phyloP scores from a whole-genome alignment of 176 grass and related monocot genomes.

The Otatea glauca region DNA sequence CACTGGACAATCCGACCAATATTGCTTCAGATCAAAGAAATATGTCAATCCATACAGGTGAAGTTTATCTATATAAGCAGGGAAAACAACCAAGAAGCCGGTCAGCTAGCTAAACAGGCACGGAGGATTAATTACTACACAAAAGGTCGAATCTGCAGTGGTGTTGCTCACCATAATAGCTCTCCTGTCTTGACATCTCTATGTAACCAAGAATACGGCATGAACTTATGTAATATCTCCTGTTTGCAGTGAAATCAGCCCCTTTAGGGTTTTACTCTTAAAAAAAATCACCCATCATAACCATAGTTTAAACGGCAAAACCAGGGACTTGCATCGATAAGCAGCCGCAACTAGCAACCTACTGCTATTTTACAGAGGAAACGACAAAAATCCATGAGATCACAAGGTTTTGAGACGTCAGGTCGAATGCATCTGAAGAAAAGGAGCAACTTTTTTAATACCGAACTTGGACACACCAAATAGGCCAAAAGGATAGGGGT shows the following conservation, averaged over 20 bases:
- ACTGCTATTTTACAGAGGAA: slow-evolving; percentile 11
- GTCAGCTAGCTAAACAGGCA: not conserved
- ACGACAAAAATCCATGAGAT: slow-evolving; percentile 25
- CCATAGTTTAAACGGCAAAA: slow-evolving; percentile 19
- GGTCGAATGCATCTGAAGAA: slow-evolving; percentile 35
- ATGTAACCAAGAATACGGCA: not conserved
- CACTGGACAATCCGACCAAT: too few relatives aligned
- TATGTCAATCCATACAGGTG: not conserved
- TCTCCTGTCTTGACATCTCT: not conserved
- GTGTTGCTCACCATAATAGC: not conserved
- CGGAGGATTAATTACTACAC: not conserved
- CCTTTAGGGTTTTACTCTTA: too few relatives aligned
- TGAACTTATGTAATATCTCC: not conserved
- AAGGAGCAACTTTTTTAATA: not conserved
- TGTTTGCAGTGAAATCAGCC: not conserved
- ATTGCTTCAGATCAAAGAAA: too few relatives aligned
- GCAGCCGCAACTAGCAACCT: not conserved
- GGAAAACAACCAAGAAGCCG: not conserved
- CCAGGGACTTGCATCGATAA: not conserved
- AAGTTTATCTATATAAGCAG: not conserved
- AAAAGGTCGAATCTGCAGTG: not conserved
- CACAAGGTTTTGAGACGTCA: slow-evolving; percentile 15
- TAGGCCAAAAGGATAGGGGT: not conserved
- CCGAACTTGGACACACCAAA: slow-evolving; percentile 20
- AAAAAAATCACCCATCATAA: not conserved